Percentiles rank a stretch among this genome's conserved stretches.
Evolutionary conservation across 2,329 filamentous ascomycete genomes (phyloP).

Genomic region (Venturia asperata): DNA sequence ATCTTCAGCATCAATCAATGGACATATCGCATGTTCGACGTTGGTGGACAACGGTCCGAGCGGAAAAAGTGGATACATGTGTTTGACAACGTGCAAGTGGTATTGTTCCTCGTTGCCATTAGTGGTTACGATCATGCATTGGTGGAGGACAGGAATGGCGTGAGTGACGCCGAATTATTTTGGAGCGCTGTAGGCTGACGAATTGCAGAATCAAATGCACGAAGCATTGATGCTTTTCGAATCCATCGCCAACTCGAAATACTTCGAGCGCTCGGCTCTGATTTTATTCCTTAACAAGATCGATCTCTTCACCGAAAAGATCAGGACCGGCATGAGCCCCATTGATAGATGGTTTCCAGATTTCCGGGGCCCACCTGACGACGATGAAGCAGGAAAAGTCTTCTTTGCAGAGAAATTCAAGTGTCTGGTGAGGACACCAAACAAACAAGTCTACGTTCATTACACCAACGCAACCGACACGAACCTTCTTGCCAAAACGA

Average conservation of each 20-base stretch:
- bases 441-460: slow-evolving; percentile 47
- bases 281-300: slow-evolving; percentile 50
- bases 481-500: slow-evolving; percentile 50
- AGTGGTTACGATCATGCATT: slow-evolving; percentile 95
- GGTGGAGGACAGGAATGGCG: slow-evolving; percentile 92
- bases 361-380: slow-evolving; percentile 37
- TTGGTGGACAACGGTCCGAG: slow-evolving; percentile 85
- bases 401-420: slow-evolving; percentile 47
- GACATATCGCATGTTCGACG: slow-evolving; percentile 95
- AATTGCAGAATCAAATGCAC: slow-evolving; percentile 47
- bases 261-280: slow-evolving; percentile 45
- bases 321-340: slow-evolving; percentile 39
- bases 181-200: slow-evolving; percentile 1
- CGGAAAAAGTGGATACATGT: slow-evolving; percentile 98
- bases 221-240: slow-evolving; percentile 49
- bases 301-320: slow-evolving; percentile 46
- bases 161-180: slow-evolving; percentile 44
- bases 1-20: slow-evolving; percentile 86
- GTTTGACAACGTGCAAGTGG: slow-evolving; percentile 87
- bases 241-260: slow-evolving; percentile 46
- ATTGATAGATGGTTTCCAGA: slow-evolving; percentile 46
- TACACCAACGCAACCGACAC: slow-evolving; percentile 48
- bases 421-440: slow-evolving; percentile 43
- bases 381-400: slow-evolving; percentile 42
- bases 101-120: slow-evolving; percentile 89